Evolutionary conservation across 225 moss, liverwort and hornwort genomes (phyloP).

Genomic region (Pleurozium schreberi): DNA sequence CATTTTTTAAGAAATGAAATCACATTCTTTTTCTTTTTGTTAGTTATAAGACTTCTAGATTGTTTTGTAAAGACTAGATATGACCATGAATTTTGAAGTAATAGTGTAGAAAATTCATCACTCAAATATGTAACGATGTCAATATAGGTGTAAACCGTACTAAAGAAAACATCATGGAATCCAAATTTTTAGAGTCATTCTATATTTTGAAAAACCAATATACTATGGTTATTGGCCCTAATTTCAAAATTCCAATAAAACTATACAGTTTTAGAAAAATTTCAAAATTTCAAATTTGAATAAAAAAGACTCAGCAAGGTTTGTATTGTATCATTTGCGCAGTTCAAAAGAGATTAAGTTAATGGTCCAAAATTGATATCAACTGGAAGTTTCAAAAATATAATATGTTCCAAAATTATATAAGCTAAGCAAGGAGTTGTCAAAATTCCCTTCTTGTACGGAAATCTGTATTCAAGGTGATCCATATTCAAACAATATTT

Average conservation of each 20-base stretch:
- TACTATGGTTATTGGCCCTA: not conserved
- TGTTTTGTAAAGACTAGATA: not conserved
- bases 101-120: not conserved
- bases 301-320: not conserved
- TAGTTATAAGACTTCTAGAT: not conserved
- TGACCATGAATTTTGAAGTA: not conserved
- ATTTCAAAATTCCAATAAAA: not conserved
- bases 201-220: not conserved
- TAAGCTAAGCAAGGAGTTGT: not conserved
- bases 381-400: not conserved
- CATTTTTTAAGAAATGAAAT: not conserved
- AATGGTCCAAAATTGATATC: not conserved
- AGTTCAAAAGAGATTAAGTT: not conserved
- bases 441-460: not conserved
- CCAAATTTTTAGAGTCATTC: not conserved
- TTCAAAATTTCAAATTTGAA: not conserved
- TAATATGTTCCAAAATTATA: not conserved
- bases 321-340: not conserved
- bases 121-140: not conserved
- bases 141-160: no score
- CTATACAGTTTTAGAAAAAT: not conserved
- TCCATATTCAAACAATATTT: not conserved
- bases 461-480: not conserved
- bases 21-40: not conserved
- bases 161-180: not conserved